These are phyloP conservation scores for Fraxinus sp. DNA, from an alignment of 305 asterid genomes.

Conservation along the genomic window DNA sequence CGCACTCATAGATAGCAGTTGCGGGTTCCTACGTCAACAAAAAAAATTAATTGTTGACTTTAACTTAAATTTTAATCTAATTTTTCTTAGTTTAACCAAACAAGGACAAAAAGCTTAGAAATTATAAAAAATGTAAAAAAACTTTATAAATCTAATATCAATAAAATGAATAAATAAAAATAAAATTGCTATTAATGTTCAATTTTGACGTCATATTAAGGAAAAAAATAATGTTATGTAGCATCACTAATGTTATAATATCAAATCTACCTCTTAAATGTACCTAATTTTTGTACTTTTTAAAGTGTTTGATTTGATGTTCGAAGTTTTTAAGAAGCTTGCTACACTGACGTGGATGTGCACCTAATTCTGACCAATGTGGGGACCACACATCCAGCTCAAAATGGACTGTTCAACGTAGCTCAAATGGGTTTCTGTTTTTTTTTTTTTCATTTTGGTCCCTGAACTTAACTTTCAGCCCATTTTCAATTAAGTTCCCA, in stretches of 20 bases:
- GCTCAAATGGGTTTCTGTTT: not conserved
- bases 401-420: not conserved
- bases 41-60: too few species aligned
- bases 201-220: not conserved
- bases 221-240: too few species aligned
- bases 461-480: not conserved
- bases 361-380: not conserved
- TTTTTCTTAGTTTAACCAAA: not conserved
- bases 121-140: too few species aligned
- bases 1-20: too few species aligned
- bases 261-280: too few species aligned
- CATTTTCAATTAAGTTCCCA: not conserved
- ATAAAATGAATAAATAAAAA: not conserved
- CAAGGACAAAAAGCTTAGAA: not conserved
- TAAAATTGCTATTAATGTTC: not conserved
- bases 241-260: not conserved
- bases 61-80: too few species aligned
- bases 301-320: too few species aligned
- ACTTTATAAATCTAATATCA: not conserved
- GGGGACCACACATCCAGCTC: not conserved
- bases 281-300: not conserved
- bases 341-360: not conserved
- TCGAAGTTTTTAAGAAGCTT: too few species aligned
- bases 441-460: not conserved
- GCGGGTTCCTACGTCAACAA: too few species aligned